Evolutionary conservation across 768 basidiomycete species (phyloP).

Genomic region (Boletales sp.): DNA sequence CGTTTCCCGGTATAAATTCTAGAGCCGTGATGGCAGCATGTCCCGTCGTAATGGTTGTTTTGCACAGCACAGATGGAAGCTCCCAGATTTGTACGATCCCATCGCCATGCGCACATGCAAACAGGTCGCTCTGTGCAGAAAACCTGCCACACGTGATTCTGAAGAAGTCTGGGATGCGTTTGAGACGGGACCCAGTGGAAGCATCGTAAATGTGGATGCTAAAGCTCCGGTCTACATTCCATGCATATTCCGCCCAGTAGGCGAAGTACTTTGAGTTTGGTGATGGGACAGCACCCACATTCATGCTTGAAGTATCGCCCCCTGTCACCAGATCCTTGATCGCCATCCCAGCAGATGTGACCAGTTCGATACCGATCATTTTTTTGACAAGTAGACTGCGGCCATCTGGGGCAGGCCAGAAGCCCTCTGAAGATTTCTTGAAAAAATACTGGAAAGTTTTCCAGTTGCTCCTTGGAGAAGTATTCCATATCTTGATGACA

Average conservation of each 20-base stretch:
- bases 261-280: constrained; percentile 16
- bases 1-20: constrained; percentile 10
- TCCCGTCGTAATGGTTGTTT: constrained; percentile 7
- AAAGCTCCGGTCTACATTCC: constrained; percentile 12
- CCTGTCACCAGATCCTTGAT: constrained; percentile 12
- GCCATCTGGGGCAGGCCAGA: constrained; percentile 13
- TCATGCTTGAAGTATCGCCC: not conserved
- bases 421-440: not conserved
- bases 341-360: not conserved
- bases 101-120: constrained; percentile 15
- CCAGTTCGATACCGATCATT: constrained; percentile 6
- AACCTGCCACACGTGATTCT: constrained; percentile 11
- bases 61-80: constrained; percentile 7
- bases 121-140: constrained; percentile 9
- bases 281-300: constrained; percentile 5
- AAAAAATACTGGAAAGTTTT: not conserved
- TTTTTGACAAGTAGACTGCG: constrained; percentile 9
- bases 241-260: constrained; percentile 16
- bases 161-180: constrained; percentile 13
- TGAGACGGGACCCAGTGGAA: constrained; percentile 11
- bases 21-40: constrained; percentile 10
- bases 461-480: constrained; percentile 6
- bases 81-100: constrained; percentile 19
- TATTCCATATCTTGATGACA: constrained; percentile 12
- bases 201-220: constrained; percentile 18